Evolutionary conservation across 192 early-diverging fungal species (phyloP).

Genomic region (Coemansia brasiliensis): DNA sequence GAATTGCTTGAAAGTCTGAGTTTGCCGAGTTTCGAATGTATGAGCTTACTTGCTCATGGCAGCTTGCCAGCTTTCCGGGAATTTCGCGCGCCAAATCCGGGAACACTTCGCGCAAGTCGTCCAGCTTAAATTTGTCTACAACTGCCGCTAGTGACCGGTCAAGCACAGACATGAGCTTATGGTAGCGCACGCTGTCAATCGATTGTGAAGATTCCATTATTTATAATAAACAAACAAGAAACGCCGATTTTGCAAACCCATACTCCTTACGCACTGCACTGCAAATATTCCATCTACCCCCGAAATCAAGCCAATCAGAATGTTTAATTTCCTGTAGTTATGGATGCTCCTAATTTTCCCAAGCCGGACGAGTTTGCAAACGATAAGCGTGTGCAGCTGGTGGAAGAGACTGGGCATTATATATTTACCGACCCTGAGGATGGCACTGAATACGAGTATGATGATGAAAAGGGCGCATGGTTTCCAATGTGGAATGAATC

Average conservation of each 20-base stretch:
- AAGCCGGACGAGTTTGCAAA: conserved; percentile 48
- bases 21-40: conserved; percentile 53
- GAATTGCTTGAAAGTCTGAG: conserved; percentile 46
- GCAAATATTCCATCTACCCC: no score
- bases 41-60: conserved; percentile 50
- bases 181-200: conserved; percentile 44
- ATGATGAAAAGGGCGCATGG: conserved; percentile 78
- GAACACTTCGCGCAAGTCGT: conserved; percentile 35
- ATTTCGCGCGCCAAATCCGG: conserved; percentile 46
- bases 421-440: conserved; percentile 73
- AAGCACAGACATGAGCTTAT: conserved; percentile 48
- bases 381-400: conserved; percentile 61
- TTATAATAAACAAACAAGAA: not conserved
- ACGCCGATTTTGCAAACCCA: not conserved
- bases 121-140: conserved; percentile 43
- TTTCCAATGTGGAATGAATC: conserved; percentile 73
- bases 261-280: not conserved
- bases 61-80: conserved; percentile 45
- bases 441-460: conserved; percentile 82
- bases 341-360: conserved; percentile 32
- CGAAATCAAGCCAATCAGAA: no score
- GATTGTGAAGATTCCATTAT: conserved; percentile 1
- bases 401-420: conserved; percentile 76
- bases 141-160: conserved; percentile 53
- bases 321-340: no score